phyloP scores from a whole-genome alignment of 2,329 filamentous ascomycete genomes.

The Chaetomiaceae sp. region DNA sequence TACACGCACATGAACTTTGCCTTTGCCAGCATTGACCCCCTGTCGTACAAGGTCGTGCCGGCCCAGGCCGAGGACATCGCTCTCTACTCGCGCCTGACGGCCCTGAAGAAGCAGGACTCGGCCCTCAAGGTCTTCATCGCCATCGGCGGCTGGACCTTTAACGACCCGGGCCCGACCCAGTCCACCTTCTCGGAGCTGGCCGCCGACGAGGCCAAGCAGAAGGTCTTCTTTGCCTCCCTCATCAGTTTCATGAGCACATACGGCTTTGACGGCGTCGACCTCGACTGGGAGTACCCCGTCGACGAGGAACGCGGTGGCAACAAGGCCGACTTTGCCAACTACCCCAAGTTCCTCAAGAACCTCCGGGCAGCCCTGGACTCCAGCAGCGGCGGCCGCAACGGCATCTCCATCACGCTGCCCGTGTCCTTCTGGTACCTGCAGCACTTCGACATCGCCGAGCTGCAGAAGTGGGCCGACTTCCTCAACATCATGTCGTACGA shows the following conservation, averaged over 20 bases:
- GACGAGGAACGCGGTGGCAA: constrained; percentile 33
- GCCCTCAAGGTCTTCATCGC: constrained; percentile 17
- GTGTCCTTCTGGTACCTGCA: constrained; percentile 37
- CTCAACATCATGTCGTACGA: constrained; percentile 39
- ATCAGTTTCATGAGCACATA: constrained; percentile 28
- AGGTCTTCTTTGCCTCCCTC: constrained; percentile 33
- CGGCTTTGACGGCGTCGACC: constrained; percentile 40
- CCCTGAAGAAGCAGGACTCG: no score
- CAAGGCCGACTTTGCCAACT: constrained; percentile 31
- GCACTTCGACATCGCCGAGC: constrained; percentile 33
- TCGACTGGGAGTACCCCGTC: constrained; percentile 45
- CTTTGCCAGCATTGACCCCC: no score
- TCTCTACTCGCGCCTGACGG: no score
- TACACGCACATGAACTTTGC: no score
- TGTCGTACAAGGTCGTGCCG: no score
- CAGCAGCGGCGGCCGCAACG: constrained; percentile 28
- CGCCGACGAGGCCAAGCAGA: constrained; percentile 23
- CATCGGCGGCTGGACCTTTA: constrained; percentile 30
- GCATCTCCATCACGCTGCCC: constrained; percentile 37
- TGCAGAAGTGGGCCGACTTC: constrained; percentile 36
- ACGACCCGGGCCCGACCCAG: constrained; percentile 26
- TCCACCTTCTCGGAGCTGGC: constrained; percentile 23
- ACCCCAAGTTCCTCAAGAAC: constrained; percentile 35
- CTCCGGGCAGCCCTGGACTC: constrained; percentile 33
- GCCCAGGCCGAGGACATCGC: no score